These are phyloP conservation scores for Colletotrichum tropicicola DNA, from an alignment of 2,329 filamentous ascomycete genomes.

Conservation along the genomic window DNA sequence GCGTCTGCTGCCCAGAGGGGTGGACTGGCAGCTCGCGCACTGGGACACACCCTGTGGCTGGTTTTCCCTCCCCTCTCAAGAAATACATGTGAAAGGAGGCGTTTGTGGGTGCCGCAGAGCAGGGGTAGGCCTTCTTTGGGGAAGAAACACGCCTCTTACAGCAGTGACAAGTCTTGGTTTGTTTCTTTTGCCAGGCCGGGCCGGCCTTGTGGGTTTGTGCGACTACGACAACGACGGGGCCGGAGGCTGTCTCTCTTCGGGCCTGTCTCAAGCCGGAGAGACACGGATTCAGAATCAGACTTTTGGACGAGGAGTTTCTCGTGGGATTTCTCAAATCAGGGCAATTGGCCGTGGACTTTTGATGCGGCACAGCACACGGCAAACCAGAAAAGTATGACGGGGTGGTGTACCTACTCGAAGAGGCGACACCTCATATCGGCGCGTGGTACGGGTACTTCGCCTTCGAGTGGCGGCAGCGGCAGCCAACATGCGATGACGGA, in stretches of 20 bases:
- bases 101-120: conserved; percentile 17
- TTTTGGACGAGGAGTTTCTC: conserved; percentile 3
- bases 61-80: background rate
- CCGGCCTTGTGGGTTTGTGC: background rate
- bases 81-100: conserved; percentile 25
- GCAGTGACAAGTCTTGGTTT: conserved; percentile 17
- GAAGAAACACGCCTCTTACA: conserved; percentile 21
- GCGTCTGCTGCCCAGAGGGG: background rate
- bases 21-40: conserved; percentile 12
- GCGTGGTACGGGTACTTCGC: background rate
- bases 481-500: conserved; percentile 3
- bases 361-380: conserved; percentile 12
- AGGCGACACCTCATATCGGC: no score
- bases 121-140: conserved; percentile 19
- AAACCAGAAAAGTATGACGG: no score
- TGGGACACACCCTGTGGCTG: conserved; percentile 13
- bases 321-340: conserved; percentile 6
- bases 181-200: conserved; percentile 13
- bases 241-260: conserved; percentile 21
- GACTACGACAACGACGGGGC: conserved; percentile 2
- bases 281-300: conserved; percentile 21
- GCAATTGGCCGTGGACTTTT: conserved; percentile 17
- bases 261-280: conserved; percentile 22
- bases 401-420: no score
- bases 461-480: no score